Percentiles rank a stretch among this genome's conserved stretches.
These are phyloP conservation scores for Aspergillus diversus DNA, from an alignment of 495 filamentous ascomycete species.

Conservation along the genomic window DNA sequence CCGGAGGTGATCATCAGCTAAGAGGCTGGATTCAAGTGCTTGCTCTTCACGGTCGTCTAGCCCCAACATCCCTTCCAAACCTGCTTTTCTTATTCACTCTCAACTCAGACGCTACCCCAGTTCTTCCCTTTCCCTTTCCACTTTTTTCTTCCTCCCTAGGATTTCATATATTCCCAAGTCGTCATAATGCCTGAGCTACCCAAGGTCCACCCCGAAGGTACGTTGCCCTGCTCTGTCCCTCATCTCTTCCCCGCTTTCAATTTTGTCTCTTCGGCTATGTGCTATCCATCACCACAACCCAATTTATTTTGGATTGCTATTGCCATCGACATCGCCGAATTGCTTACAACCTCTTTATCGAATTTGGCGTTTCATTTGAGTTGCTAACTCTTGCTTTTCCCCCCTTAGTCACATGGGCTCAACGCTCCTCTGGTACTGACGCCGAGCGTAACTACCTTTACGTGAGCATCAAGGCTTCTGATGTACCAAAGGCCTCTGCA, in stretches of 20 bases:
- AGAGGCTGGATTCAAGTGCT: constrained; percentile 23
- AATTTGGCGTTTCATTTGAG: background rate
- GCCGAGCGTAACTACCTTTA: constrained; percentile 88
- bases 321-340: background rate
- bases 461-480: constrained; percentile 83
- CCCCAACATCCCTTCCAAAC: constrained; percentile 19
- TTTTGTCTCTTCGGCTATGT: constrained; percentile 19
- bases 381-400: constrained; percentile 26
- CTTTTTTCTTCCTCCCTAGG: constrained; percentile 14
- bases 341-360: background rate
- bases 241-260: constrained; percentile 42
- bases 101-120: constrained; percentile 10
- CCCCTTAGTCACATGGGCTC: constrained; percentile 86
- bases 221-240: constrained; percentile 29
- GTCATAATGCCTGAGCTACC: constrained; percentile 36
- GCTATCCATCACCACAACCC: constrained; percentile 7
- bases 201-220: constrained; percentile 46
- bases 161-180: constrained; percentile 16
- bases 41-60: constrained; percentile 18
- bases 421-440: constrained; percentile 84
- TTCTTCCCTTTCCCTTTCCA: constrained; percentile 15
- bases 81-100: constrained; percentile 21
- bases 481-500: constrained; percentile 69
- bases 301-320: background rate
- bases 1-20: constrained; percentile 28